Base-by-base conservation (phyloP, 2,329 filamentous ascomycete species). In the Epichloe uncinata region DNA sequence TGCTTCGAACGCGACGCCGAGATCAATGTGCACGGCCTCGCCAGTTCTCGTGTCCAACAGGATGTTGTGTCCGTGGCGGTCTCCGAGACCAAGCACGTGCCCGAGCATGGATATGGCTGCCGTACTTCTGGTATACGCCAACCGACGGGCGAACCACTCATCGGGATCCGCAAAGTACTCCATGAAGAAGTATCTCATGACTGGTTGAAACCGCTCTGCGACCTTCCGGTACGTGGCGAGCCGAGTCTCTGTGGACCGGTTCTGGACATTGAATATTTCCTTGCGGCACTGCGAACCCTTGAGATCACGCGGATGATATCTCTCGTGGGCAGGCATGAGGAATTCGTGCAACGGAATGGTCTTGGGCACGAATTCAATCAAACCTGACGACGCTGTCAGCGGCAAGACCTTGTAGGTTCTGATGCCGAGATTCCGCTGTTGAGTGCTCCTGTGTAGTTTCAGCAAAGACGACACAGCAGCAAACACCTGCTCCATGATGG, bases 401-500 rank as follows among this genome's bases (percentile, higher is more conserved):
- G 93, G 93, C 2, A 98, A 73, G 6, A 99, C 93, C 67, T 96
- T 96, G 75, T 99, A 99, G 0, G 93, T 97, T 51, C 94, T 78
- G 61, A 99, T 94, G 8, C 85, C 87, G 11, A 99, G 74, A 55
- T 87, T 87, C 5, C 93, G 84, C 61, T 95, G 89, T 38, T 89
- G 84, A 2, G 93, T 96, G 12, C 83, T 78, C 50, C 87, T 83
- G 64, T 97, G 89, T 45, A 87, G 83, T 63, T 87, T 86, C 26
- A 99, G 73, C 20, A 98, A 78, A 47, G 87, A 86, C 51, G 89
- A 97, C 20, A 96, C 93, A 66, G 95, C 89, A 52, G 90, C 87
- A 64, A 98, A 99, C 1, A 98, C 93, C 67, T 99, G 93, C 66
- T 98, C 94, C 94, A 99, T 99, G 72, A 81, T 98, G 42, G 91